A percentile compares a stretch with the other conserved stretches of the same genome.
Conservation (phyloP, 1,284 basidiomycete species). For the Ustilago vetiveriae region DNA sequence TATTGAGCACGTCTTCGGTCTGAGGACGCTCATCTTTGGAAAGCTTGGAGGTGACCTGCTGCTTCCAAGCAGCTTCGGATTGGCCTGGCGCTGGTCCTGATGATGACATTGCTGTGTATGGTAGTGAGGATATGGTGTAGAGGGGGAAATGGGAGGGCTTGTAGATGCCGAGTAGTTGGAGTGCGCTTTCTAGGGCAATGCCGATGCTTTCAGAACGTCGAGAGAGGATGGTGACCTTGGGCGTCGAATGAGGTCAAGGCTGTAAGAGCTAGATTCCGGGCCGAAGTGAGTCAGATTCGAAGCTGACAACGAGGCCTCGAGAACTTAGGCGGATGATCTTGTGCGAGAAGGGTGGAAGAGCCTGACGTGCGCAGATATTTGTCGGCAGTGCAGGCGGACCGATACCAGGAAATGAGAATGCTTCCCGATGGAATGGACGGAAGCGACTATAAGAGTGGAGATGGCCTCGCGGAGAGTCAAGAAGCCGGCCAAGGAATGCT, state of each 20-base stretch:
- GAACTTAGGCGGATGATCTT: no score
- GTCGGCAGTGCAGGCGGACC: constrained; percentile 29
- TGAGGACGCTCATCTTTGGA: constrained; percentile 64
- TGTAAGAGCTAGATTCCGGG: not conserved
- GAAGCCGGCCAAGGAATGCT: no score
- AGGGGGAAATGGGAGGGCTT: no score
- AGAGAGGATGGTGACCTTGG: no score
- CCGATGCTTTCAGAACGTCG: no score
- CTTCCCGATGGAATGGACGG: not conserved
- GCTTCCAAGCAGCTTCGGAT: constrained; percentile 53
- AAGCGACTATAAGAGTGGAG: not conserved
- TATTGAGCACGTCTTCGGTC: constrained; percentile 66
- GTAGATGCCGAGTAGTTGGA: no score
- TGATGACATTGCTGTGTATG: constrained; percentile 40
- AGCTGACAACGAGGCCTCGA: no score
- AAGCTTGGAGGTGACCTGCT: constrained; percentile 47
- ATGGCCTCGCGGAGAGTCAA: constrained; percentile 9
- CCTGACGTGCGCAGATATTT: constrained; percentile 44
- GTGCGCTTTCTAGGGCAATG: no score
- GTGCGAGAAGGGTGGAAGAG: not conserved
- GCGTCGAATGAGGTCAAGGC: no score
- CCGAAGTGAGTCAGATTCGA: not conserved
- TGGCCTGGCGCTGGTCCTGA: constrained; percentile 59
- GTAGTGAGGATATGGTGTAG: not conserved
- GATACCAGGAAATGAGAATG: not conserved